Conservation (phyloP, 2,329 filamentous ascomycete genomes). For the Sporothrix globosa region DNA sequence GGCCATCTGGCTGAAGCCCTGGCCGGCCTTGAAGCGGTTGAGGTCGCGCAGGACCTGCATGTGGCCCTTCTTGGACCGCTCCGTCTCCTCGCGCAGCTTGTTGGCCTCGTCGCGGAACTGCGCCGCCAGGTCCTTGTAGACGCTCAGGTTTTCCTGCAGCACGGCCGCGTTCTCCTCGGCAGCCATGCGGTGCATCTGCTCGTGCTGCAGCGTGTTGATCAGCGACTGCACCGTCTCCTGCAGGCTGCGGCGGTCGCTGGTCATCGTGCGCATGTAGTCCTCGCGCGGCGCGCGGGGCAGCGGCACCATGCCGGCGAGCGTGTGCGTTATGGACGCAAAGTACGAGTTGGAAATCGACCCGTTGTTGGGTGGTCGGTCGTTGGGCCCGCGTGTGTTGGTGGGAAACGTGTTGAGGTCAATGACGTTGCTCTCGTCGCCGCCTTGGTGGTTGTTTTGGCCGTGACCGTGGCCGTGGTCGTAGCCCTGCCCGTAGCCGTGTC, state of each 20-base stretch:
- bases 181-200: constrained; percentile 19
- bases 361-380: neutral
- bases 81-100: constrained; percentile 27
- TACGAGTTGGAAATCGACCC: neutral
- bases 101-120: constrained; percentile 21
- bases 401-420: constrained; percentile 19
- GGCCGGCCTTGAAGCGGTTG: constrained; percentile 32
- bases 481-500: neutral
- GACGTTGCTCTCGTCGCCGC: constrained; percentile 18
- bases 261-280: constrained; percentile 20
- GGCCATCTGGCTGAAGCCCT: constrained; percentile 28
- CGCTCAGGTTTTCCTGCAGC: neutral
- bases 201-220: constrained; percentile 6
- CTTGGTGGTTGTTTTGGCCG: neutral
- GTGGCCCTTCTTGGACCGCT: constrained; percentile 28
- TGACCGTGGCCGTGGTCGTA: neutral
- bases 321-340: constrained; percentile 15
- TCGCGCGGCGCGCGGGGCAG: constrained; percentile 6
- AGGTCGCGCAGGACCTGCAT: constrained; percentile 30
- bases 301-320: constrained; percentile 7
- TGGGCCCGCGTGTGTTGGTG: constrained; percentile 1
- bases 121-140: neutral
- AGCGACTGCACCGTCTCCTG: constrained; percentile 25
- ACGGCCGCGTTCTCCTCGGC: constrained; percentile 7
- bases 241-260: constrained; percentile 19